Percentiles rank a stretch among this genome's conserved stretches.
These are phyloP conservation scores for Leishmania major DNA, from an alignment of 208 protist species.

Conservation along the genomic window DNA sequence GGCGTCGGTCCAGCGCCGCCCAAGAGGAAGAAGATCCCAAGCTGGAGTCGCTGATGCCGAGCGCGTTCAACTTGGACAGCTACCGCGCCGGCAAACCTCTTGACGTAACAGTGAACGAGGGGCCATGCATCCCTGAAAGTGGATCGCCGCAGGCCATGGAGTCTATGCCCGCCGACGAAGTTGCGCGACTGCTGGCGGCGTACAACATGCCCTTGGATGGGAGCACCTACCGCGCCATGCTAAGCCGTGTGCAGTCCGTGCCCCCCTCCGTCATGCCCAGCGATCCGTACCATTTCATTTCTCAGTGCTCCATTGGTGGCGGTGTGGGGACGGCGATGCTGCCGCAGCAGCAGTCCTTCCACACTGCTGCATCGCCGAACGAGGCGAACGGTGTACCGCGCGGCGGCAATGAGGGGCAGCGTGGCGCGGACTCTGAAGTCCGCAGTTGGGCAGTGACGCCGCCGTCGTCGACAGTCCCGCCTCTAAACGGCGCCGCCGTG, in stretches of 20 bases:
- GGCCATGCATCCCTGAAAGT: background rate
- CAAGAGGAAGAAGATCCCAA: conserved; percentile 4
- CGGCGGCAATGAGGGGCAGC: background rate
- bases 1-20: conserved; percentile 7
- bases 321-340: background rate
- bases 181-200: background rate
- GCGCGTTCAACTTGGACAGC: conserved; percentile 19
- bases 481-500: background rate
- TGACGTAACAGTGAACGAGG: conserved; percentile 11
- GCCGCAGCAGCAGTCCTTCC: conserved; percentile 13
- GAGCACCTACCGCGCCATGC: background rate
- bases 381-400: background rate
- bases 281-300: conserved; percentile 10
- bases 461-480: background rate
- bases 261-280: background rate
- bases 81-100: background rate
- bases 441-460: background rate
- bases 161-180: background rate
- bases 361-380: background rate
- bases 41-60: conserved; percentile 9
- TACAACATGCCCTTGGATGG: conserved; percentile 14
- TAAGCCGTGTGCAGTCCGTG: conserved; percentile 5
- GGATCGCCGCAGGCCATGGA: conserved; percentile 4
- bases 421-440: background rate
- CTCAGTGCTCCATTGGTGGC: conserved; percentile 11